A percentile compares a stretch with the other conserved stretches of the same genome.
These are phyloP conservation scores for Copromyces sp. DNA, from an alignment of 495 filamentous ascomycete species.

Conservation along the genomic window DNA sequence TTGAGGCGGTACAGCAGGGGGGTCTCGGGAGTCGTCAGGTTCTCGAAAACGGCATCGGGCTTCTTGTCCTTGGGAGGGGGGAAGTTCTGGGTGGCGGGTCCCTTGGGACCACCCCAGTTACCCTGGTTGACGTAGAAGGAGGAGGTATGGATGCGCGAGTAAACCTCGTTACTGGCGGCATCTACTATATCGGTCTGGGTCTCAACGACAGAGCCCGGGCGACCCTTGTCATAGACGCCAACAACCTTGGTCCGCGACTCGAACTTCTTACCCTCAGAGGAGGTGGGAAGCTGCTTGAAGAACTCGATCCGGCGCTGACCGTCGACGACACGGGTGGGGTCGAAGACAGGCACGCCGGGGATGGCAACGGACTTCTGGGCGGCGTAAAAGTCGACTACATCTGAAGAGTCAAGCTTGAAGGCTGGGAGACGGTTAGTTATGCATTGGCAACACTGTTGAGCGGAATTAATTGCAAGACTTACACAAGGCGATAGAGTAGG, in stretches of 20 bases:
- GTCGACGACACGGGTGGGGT: slow-evolving; percentile 65
- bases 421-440: slow-evolving; percentile 32
- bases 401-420: slow-evolving; percentile 68
- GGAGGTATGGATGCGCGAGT: slow-evolving; percentile 54
- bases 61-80: slow-evolving; percentile 59
- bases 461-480: slow-evolving; percentile 17
- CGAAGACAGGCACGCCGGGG: slow-evolving; percentile 68
- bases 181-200: slow-evolving; percentile 71
- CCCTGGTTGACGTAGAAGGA: slow-evolving; percentile 79
- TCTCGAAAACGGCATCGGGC: slow-evolving; percentile 62
- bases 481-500: slow-evolving; percentile 76
- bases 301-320: slow-evolving; percentile 75
- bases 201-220: slow-evolving; percentile 71
- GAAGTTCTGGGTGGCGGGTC: slow-evolving; percentile 63
- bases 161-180: slow-evolving; percentile 56
- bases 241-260: slow-evolving; percentile 71
- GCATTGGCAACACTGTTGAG: background rate
- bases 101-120: slow-evolving; percentile 85
- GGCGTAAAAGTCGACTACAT: slow-evolving; percentile 82
- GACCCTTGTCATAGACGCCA: slow-evolving; percentile 88
- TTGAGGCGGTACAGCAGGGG: slow-evolving; percentile 75
- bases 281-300: slow-evolving; percentile 65
- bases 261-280: slow-evolving; percentile 60
- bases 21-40: slow-evolving; percentile 58
- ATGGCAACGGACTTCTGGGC: slow-evolving; percentile 49